These are phyloP conservation scores for Rosellinia necatrix DNA, from an alignment of 2,329 filamentous ascomycete species.

Conservation along the genomic window DNA sequence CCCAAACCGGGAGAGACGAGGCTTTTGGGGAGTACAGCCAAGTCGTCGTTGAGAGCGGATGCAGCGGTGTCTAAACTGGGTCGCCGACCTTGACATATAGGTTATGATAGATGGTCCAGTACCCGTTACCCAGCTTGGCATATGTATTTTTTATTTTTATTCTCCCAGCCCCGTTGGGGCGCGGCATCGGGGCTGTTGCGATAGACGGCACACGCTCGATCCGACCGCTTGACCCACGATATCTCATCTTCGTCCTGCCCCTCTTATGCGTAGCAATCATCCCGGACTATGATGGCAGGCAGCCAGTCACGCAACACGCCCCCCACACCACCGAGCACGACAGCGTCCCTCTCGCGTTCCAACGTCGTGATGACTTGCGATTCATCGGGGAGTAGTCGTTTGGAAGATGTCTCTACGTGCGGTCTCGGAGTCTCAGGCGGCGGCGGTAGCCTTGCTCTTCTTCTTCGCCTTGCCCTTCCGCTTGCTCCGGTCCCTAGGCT, in stretches of 20 bases:
- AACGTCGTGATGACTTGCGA: too few species aligned
- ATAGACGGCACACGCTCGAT: neutral
- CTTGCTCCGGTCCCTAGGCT: slow-evolving; percentile 91
- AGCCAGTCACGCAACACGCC: too few species aligned
- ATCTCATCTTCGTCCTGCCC: neutral
- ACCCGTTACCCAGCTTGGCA: neutral
- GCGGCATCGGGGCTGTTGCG: neutral
- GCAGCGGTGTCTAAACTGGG: neutral
- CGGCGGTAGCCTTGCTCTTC: slow-evolving; percentile 59
- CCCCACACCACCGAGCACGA: too few species aligned
- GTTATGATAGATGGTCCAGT: neutral
- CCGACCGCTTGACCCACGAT: neutral
- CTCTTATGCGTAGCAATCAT: neutral
- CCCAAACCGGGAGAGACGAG: neutral
- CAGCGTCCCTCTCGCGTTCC: too few species aligned
- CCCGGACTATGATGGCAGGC: neutral
- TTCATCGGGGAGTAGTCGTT: too few species aligned
- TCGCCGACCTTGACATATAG: neutral
- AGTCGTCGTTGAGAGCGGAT: neutral
- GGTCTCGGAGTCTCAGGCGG: slow-evolving; percentile 15
- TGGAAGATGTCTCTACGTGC: too few species aligned
- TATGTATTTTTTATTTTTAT: too few species aligned
- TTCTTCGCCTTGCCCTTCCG: slow-evolving; percentile 79
- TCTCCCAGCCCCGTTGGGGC: neutral
- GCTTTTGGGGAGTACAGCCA: neutral